Conservation (phyloP, 108 stramenopile species). For the Seminavis robusta region DNA sequence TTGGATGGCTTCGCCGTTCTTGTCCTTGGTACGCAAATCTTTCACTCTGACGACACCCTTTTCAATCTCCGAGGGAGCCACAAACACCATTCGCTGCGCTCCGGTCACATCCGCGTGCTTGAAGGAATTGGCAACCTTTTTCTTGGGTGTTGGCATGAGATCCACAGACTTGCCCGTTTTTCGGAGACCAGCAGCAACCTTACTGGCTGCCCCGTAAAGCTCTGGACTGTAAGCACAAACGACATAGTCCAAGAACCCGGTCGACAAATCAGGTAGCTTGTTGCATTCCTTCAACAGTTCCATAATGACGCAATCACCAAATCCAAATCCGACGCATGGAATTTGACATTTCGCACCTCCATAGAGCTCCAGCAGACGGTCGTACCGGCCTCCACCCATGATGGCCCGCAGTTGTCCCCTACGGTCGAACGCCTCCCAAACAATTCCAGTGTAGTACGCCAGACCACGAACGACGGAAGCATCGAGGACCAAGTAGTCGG, state of each 20-base stretch:
- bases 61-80: slow-evolving; percentile 84
- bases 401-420: slow-evolving; percentile 92
- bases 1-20: slow-evolving; percentile 41
- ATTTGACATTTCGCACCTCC: slow-evolving; percentile 87
- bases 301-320: slow-evolving; percentile 97
- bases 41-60: slow-evolving; percentile 84
- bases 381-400: slow-evolving; percentile 96
- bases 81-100: slow-evolving; percentile 83
- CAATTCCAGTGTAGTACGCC: slow-evolving; percentile 96
- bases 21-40: slow-evolving; percentile 63
- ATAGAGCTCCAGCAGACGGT: slow-evolving; percentile 89
- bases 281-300: slow-evolving; percentile 85
- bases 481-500: slow-evolving; percentile 93
- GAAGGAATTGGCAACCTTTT: slow-evolving; percentile 92
- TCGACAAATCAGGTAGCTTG: slow-evolving; percentile 74
- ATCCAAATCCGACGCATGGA: slow-evolving; percentile 96
- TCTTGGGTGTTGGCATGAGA: slow-evolving; percentile 87
- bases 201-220: slow-evolving; percentile 63
- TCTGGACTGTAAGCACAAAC: slow-evolving; percentile 80
- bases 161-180: slow-evolving; percentile 77
- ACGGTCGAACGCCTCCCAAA: slow-evolving; percentile 98
- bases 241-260: slow-evolving; percentile 65
- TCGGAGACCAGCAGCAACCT: slow-evolving; percentile 65
- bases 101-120: slow-evolving; percentile 92
- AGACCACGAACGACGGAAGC: slow-evolving; percentile 94